These are phyloP conservation scores for Arthrinium phaeospermum DNA, from an alignment of 2,329 filamentous ascomycete species.

Conservation along the genomic window DNA sequence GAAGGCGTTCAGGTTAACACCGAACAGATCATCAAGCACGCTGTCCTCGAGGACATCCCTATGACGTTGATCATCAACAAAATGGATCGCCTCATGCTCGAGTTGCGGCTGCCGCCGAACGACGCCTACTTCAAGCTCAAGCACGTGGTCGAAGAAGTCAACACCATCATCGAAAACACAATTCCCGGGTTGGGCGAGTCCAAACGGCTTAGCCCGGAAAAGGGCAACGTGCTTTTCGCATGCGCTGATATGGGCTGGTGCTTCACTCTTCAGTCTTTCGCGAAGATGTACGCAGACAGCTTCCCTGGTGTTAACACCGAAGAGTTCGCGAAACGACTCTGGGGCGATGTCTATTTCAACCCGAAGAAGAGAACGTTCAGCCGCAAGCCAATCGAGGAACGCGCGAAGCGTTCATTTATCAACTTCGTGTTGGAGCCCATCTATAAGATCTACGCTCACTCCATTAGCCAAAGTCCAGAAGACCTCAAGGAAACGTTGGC, in stretches of 20 bases:
- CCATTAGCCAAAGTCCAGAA: conserved; percentile 86
- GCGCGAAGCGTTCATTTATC: conserved; percentile 85
- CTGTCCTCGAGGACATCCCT: conserved; percentile 86
- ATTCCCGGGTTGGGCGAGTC: conserved; percentile 81
- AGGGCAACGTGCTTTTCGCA: conserved; percentile 97
- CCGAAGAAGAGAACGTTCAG: conserved; percentile 89
- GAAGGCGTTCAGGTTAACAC: conserved; percentile 99
- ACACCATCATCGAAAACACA: conserved; percentile 89
- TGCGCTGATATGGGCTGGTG: conserved; percentile 96
- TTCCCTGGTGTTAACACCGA: conserved; percentile 81
- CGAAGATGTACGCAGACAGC: conserved; percentile 92
- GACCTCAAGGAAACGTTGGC: conserved; percentile 81
- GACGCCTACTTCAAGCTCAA: conserved; percentile 99
- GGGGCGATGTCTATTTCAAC: conserved; percentile 98
- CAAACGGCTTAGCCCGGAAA: conserved; percentile 88
- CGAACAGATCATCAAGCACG: conserved; percentile 96
- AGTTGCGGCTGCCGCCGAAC: conserved; percentile 89
- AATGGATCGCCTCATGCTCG: conserved; percentile 92
- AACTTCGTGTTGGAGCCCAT: conserved; percentile 95
- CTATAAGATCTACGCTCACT: conserved; percentile 96
- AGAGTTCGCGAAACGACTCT: conserved; percentile 85
- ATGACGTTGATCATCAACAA: conserved; percentile 95
- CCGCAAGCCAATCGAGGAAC: conserved; percentile 75
- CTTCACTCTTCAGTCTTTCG: conserved; percentile 92
- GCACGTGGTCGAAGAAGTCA: conserved; percentile 98